Conservation (phyloP, 208 protist species). For the Crithidia fasciculata region DNA sequence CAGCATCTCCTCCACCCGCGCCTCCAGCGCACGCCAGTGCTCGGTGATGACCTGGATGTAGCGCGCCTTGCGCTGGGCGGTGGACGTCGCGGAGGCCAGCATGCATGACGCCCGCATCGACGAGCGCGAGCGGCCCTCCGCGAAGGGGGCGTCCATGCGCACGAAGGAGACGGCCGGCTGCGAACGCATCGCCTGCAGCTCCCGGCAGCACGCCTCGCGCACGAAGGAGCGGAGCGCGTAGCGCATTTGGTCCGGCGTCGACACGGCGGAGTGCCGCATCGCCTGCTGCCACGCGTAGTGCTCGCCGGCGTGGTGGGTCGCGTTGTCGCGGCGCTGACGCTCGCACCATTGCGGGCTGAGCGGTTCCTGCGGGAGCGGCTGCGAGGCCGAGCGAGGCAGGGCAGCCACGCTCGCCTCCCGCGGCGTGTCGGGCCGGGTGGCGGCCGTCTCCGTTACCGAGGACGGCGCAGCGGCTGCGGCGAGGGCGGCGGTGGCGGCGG, state of each 20-base stretch:
- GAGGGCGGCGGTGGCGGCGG: conserved; percentile 21
- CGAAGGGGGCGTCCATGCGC: conserved; percentile 21
- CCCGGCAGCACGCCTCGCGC: conserved; percentile 42
- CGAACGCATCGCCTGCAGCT: conserved; percentile 37
- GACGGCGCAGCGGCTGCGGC: conserved; percentile 11
- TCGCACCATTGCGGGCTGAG: conserved; percentile 26
- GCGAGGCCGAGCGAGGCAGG: conserved; percentile 1
- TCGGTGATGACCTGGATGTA: conserved; percentile 28
- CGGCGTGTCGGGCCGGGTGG: conserved; percentile 16
- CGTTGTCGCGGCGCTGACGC: conserved; percentile 26
- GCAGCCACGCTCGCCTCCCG: conserved; percentile 1
- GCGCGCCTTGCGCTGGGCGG: conserved; percentile 33
- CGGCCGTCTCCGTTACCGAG: conserved; percentile 2
- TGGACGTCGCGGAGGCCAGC: conserved; percentile 32
- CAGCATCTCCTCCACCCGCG: conserved; percentile 38
- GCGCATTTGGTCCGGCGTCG: conserved; percentile 30
- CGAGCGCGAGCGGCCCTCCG: conserved; percentile 19
- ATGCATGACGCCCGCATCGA: conserved; percentile 32
- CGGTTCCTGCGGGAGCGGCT: conserved; percentile 1
- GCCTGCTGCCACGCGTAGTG: conserved; percentile 37
- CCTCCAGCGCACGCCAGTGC: conserved; percentile 44
- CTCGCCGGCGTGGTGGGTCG: conserved; percentile 19
- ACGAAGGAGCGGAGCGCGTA: conserved; percentile 43
- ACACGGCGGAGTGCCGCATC: conserved; percentile 21
- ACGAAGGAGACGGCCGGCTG: conserved; percentile 31